Base-by-base conservation (phyloP, 2,329 filamentous ascomycete genomes). In the Cyclaneusma minus region DNA sequence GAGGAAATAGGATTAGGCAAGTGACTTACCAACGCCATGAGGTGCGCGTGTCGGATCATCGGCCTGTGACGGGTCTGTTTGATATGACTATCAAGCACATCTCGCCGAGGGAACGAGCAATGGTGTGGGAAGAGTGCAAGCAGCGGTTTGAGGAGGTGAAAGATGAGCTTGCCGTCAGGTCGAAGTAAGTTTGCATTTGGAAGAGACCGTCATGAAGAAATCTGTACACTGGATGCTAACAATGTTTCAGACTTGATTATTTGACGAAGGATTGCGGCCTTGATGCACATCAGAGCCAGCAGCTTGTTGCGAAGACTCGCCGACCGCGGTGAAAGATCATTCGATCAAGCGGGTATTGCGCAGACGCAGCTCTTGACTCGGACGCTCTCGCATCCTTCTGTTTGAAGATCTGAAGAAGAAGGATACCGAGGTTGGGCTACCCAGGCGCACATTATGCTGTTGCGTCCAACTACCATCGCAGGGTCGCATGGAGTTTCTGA, bases 11-110 rank as follows among this genome's bases (percentile, higher is more conserved):
- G 29, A 74, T 95, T 41, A 76, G 83, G 51, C 85, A 95, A 51
- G 55, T 84, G 25, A 81, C 93, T 37, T 98, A 98, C 51, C 62
- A 67, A 25, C 62, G 89, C 25, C 87, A 94, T 52, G 89, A 95
- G 50, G 77, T 95, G 17, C 67, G 76, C 33, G 80, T 87, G 4
- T 92, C 82, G 16, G 89, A 98, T 48, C 89, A 98, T 52, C 65
- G 89, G 36, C 89, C 89, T 7, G 89, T 98, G 16, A 92, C 78
- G 34, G 89, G 80, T 2, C 60, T 62, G 18, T 93, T 98, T 54
- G 72, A 69, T 44, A 67, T 94, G 28, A 70, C 79, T 27, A 65
- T 94, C 32, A 98, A 95, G 60, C 80, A 68, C 11, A 74, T 95
- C 17, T 66, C 76, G 33, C 62, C 68, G 5, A 65, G 69, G 41